phyloP scores from a whole-genome alignment of 768 basidiomycete genomes.

The Rhizopogon vulgaris region DNA sequence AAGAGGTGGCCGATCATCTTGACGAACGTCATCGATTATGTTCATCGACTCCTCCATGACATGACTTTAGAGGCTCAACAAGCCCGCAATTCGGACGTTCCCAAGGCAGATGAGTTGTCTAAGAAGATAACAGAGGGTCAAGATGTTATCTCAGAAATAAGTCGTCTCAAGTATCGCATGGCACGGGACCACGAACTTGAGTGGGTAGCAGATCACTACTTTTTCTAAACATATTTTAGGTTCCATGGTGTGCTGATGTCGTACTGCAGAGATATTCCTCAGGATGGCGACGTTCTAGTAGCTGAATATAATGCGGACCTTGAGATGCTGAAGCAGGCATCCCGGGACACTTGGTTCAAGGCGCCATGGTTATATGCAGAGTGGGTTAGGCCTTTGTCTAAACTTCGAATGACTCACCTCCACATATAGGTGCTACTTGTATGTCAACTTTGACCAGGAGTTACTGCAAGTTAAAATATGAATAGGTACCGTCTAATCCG shows the following conservation, averaged over 20 bases:
- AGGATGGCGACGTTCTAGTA: slow-evolving; percentile 68
- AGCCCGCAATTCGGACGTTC: slow-evolving; percentile 10
- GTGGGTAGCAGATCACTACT: slow-evolving; percentile 33
- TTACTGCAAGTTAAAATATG: background rate
- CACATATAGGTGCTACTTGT: slow-evolving; percentile 65
- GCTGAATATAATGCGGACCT: slow-evolving; percentile 78
- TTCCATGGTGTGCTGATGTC: background rate
- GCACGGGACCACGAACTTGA: slow-evolving; percentile 63
- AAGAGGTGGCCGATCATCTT: slow-evolving; percentile 83
- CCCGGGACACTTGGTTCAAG: slow-evolving; percentile 77
- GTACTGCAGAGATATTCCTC: slow-evolving; percentile 50
- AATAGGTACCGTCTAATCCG: slow-evolving; percentile 79
- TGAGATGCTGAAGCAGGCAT: slow-evolving; percentile 35
- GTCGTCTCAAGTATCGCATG: slow-evolving; percentile 86
- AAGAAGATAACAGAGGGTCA: slow-evolving; percentile 69
- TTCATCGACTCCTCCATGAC: slow-evolving; percentile 65
- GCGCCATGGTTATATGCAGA: slow-evolving; percentile 97
- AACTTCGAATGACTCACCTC: background rate
- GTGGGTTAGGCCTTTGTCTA: slow-evolving; percentile 38
- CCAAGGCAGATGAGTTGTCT: slow-evolving; percentile 22
- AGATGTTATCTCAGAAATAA: slow-evolving; percentile 64
- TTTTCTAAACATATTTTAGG: background rate
- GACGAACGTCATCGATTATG: slow-evolving; percentile 69
- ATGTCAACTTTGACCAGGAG: slow-evolving; percentile 18
- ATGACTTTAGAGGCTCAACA: slow-evolving; percentile 33